Percentiles rank a stretch among this genome's conserved stretches.
phyloP scores from a whole-genome alignment of 495 filamentous ascomycete genomes.

The Podospora pseudoanserina region DNA sequence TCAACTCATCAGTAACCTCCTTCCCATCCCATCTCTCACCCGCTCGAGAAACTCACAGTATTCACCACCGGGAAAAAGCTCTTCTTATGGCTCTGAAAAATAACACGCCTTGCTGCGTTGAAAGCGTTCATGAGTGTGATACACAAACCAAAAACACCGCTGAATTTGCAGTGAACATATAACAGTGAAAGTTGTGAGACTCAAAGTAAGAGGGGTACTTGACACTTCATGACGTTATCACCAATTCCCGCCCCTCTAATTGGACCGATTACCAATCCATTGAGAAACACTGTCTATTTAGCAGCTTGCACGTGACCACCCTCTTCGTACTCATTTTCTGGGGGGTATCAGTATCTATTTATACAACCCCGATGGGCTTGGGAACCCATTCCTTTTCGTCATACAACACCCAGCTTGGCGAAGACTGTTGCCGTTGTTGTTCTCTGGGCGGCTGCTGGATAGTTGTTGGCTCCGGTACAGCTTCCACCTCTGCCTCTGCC shows the following conservation, averaged over 20 bases:
- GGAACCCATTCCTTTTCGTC: slow-evolving; percentile 54
- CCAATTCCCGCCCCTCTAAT: neutral
- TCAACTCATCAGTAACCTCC: neutral
- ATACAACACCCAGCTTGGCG: slow-evolving; percentile 50
- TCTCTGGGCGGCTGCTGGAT: slow-evolving; percentile 12
- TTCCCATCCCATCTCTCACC: neutral
- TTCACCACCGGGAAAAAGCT: neutral
- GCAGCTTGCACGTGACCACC: slow-evolving; percentile 20
- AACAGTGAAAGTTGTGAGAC: neutral
- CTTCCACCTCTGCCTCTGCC: slow-evolving; percentile 14
- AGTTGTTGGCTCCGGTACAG: slow-evolving; percentile 3
- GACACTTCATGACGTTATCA: slow-evolving; percentile 2
- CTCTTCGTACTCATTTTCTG: neutral
- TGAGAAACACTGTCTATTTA: slow-evolving; percentile 1
- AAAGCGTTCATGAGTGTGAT: slow-evolving; percentile 31
- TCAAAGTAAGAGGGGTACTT: neutral
- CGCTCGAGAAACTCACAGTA: neutral
- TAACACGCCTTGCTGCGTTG: slow-evolving; percentile 25
- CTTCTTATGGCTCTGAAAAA: neutral
- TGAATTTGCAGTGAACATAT: neutral
- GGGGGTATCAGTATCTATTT: neutral
- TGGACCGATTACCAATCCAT: neutral
- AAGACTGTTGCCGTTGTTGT: neutral
- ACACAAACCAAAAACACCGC: slow-evolving; percentile 4
- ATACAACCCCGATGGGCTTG: slow-evolving; percentile 60